These are phyloP conservation scores for Xerocomellus intermedius DNA, from an alignment of 768 basidiomycete species.

Conservation along the genomic window DNA sequence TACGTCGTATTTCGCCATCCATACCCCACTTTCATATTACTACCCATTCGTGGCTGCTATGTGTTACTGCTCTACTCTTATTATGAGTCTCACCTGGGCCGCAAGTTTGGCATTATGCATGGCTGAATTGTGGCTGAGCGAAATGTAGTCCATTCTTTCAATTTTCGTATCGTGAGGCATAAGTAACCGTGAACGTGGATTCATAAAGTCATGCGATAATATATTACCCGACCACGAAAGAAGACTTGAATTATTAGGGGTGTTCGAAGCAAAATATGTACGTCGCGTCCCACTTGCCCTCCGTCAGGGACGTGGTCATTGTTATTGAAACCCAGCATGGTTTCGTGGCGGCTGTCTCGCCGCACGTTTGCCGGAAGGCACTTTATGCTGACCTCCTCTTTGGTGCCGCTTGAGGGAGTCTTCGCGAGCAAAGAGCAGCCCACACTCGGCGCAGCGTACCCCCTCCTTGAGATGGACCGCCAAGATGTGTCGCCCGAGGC, in stretches of 20 bases:
- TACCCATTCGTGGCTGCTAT: too few relatives aligned
- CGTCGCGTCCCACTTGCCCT: background rate
- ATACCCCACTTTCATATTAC: too few relatives aligned
- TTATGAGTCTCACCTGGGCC: too few relatives aligned
- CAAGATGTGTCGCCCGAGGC: slow-evolving; percentile 26
- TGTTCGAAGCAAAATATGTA: background rate
- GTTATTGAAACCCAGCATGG: background rate
- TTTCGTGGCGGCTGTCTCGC: background rate
- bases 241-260: too few relatives aligned
- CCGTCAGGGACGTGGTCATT: background rate
- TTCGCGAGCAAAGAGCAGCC: slow-evolving; percentile 25
- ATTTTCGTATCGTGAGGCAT: too few relatives aligned
- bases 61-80: too few relatives aligned
- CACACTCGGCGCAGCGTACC: slow-evolving; percentile 16
- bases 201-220: background rate
- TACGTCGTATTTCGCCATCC: too few relatives aligned
- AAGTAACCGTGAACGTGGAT: background rate
- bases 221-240: background rate
- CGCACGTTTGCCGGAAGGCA: background rate
- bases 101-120: too few relatives aligned
- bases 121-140: too few relatives aligned
- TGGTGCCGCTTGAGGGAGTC: slow-evolving; percentile 30
- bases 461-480: slow-evolving; percentile 24
- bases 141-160: too few relatives aligned
- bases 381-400: slow-evolving; percentile 16